Conservation (phyloP, 2,329 filamentous ascomycete genomes). For the Fusarium sp. region DNA sequence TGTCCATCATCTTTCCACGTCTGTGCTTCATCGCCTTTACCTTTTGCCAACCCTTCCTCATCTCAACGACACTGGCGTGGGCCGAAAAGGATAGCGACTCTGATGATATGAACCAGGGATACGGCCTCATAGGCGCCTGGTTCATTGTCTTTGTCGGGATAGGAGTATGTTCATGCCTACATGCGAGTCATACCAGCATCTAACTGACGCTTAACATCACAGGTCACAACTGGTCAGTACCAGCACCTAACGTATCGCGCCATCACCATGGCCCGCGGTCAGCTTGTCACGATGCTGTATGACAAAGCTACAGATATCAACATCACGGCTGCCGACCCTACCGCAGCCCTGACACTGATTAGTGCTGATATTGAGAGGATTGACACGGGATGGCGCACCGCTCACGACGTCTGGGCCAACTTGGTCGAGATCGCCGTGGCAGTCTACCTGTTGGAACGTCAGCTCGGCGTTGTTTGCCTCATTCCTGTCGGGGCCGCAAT, state of each 20-base stretch:
- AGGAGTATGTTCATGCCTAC: not conserved
- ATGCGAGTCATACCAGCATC: not conserved
- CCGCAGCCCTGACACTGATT: conserved; percentile 58
- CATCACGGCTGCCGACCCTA: conserved; percentile 48
- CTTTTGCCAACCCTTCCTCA: conserved; percentile 37
- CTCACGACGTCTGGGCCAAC: conserved; percentile 57
- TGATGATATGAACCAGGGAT: conserved; percentile 26
- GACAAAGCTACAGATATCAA: conserved; percentile 44
- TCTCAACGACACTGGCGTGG: conserved; percentile 25
- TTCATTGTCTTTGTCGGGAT: conserved; percentile 33
- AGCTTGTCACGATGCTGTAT: conserved; percentile 45
- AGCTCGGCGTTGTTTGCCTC: conserved; percentile 41
- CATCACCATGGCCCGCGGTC: conserved; percentile 47
- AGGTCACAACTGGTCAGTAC: conserved; percentile 26
- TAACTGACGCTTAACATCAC: not conserved
- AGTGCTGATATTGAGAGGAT: conserved; percentile 58
- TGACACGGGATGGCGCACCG: conserved; percentile 46
- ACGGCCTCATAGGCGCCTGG: conserved; percentile 37
- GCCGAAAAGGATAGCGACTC: conserved; percentile 2
- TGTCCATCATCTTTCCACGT: conserved; percentile 25
- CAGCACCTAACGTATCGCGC: conserved; percentile 43
- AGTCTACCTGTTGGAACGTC: conserved; percentile 58
- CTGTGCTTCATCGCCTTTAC: conserved; percentile 36
- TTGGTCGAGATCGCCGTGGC: conserved; percentile 57
- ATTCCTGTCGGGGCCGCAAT: conserved; percentile 33